Base-by-base conservation (phyloP, 2,329 filamentous ascomycete genomes). In the Colletotrichum tofieldiae region DNA sequence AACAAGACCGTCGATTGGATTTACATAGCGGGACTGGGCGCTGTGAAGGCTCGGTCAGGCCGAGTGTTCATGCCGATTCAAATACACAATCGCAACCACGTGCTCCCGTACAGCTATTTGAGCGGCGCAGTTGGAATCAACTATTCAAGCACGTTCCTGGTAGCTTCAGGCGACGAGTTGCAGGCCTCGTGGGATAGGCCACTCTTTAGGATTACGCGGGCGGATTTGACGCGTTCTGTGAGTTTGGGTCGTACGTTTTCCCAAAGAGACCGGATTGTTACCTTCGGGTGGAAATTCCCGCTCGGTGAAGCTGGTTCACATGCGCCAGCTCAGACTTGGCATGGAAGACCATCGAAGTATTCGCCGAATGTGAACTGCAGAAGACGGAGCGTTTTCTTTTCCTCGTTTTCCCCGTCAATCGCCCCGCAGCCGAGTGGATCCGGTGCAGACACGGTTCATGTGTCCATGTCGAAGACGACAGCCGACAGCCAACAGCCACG, bases 1-100 rank as follows among this genome's bases (percentile, higher is more conserved):
- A 60, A 20, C 26, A 47, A 8, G 58, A 18, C 58, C 20, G 14
- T n/a, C 26, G 43, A 49, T 49, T 62, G 59, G 59, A 11, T 37
- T 26, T 7, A 32, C 11, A 37, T 5, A 14, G 49, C 26, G 26
- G 14, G 14, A 26, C 47, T 3, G 41, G 49, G 49, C 2, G 7
- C 11, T 52, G 4, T 9, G 14, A 2, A 32, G 14, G 5, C 18
- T 55, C 52, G 49, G 49, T 26, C 49, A 32, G 16, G 49, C 49
- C 23, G 49, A 26, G 49, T 6, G 16, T 32, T 20, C 8, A 23
- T 49, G 20, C 20, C 43, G 16, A 5, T 41, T 16, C 9, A 6
- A 20, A 14, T 23, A 41, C 4, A n/a, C 14, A 41, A 58, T 12
- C 14, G 7, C 16, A 4, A 14, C 23, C 56, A 60, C 41, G 26